Evolutionary conservation across 2,329 filamentous ascomycete genomes (phyloP), one percentile per base, ranked within the genome.

Genomic region (Incumbomyces delicatus): DNA sequence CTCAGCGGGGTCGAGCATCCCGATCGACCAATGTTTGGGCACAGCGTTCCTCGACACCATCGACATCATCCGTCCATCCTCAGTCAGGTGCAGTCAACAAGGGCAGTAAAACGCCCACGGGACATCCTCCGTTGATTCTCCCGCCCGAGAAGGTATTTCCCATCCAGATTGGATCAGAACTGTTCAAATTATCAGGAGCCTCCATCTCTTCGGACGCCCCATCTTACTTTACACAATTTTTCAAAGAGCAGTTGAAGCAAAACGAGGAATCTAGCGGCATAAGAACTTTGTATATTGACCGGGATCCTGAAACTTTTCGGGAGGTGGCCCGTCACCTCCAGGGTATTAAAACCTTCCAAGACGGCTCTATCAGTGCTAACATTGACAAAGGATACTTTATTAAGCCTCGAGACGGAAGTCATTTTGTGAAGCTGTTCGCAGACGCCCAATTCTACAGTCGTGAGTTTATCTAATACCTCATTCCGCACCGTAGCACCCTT

Each of bases 151-250:
- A 79, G 59, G 77, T 84, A 3, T 85, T 85, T 57, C 76, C 81
- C 0, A 82, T 85, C 47, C 81, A 85, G 60, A 80, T 85, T 49
- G 81, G 81, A 2, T 79, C 77, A 2, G 75, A 81, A 57, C 61
- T 84, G n/a, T 85, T 85, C 62, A 71, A 77, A 49, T 64, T 85
- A 39, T 84, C 80, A 8, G 81, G 81, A 29, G 81, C 81, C 11
- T 84, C 80, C 41, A 78, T 85, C 49, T 79, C 78, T 46, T 84
- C 80, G 53, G 81, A 85, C 77, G 80, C 81, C 60, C 90, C 90
- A 49, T 95, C 89, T 41, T 95, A 95, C 66, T 95, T 96, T 68
- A 94, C 90, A 16, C 83, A 87, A 57, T 95, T 92, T 70, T 96
- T 96, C 65, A 75, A 81, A 56, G 85, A 86, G 58, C 89, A 95